A percentile compares a stretch with the other conserved stretches of the same genome.
phyloP scores from a whole-genome alignment of 805 yeast genomes.

The Candida stauntonica region DNA sequence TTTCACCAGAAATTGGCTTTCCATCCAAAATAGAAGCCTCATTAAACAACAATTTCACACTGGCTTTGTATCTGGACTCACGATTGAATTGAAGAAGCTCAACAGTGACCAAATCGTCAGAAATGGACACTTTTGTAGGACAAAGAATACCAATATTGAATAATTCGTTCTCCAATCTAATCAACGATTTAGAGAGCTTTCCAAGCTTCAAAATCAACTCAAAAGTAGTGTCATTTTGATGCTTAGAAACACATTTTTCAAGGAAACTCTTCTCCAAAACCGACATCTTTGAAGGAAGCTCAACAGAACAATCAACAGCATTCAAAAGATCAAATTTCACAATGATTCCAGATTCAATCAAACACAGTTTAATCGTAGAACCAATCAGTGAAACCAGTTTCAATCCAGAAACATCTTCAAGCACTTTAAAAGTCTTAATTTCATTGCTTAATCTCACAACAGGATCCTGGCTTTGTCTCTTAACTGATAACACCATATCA shows the following conservation, averaged over 20 bases:
- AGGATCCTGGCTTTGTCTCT: constrained; percentile 23
- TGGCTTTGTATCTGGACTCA: constrained; percentile 16
- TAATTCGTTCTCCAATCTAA: constrained; percentile 14
- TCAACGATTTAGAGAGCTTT: constrained; percentile 3
- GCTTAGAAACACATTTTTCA: constrained; percentile 7
- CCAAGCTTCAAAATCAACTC: constrained; percentile 9
- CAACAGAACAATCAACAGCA: constrained; percentile 1
- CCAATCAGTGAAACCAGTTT: constrained; percentile 12
- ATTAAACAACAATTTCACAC: constrained; percentile 9
- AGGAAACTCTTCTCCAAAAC: constrained; percentile 9
- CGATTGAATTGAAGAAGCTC: constrained; percentile 18
- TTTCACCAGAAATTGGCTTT: constrained; percentile 4
- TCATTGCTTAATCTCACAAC: constrained; percentile 10
- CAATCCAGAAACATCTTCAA: constrained; percentile 17
- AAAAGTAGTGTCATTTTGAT: not conserved
- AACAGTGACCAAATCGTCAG: constrained; percentile 9
- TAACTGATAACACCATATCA: constrained; percentile 10
- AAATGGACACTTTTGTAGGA: constrained; percentile 11
- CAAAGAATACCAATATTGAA: constrained; percentile 16
- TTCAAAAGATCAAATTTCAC: constrained; percentile 12
- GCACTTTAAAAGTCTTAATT: constrained; percentile 7
- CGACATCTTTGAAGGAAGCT: constrained; percentile 7
- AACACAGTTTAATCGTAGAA: constrained; percentile 3
- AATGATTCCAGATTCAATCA: constrained; percentile 9
- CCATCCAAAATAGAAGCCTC: constrained; percentile 10